Evolutionary conservation across 2,329 filamentous ascomycete genomes (phyloP).

Genomic region (Dothideomycetes sp.): DNA sequence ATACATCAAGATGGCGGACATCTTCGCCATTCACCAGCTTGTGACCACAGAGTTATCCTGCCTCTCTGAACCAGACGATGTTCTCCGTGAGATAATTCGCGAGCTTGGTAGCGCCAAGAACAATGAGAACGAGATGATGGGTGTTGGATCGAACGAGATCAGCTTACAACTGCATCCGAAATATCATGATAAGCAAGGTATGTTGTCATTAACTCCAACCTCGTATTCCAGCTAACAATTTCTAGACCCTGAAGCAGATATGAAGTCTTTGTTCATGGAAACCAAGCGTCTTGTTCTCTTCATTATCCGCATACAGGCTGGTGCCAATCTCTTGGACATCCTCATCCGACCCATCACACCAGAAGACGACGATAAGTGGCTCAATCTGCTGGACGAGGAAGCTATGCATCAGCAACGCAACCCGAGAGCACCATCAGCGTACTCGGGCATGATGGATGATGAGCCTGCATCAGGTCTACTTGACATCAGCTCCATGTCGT

Average conservation of each 20-base stretch:
- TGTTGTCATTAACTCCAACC: slow-evolving; percentile 16
- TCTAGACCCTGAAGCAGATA: slow-evolving; percentile 76
- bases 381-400: slow-evolving; percentile 70
- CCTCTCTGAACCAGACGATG: slow-evolving; percentile 78
- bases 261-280: slow-evolving; percentile 93
- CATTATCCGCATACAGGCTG: slow-evolving; percentile 93
- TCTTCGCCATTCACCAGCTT: slow-evolving; percentile 90
- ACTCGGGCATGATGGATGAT: slow-evolving; percentile 15
- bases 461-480: slow-evolving; percentile 44
- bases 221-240: slow-evolving; percentile 13
- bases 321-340: slow-evolving; percentile 86
- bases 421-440: slow-evolving; percentile 13
- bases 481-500: slow-evolving; percentile 82
- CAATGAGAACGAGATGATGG: slow-evolving; percentile 88
- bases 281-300: slow-evolving; percentile 95
- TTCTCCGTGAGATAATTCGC: slow-evolving; percentile 81
- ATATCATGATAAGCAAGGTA: slow-evolving; percentile 71
- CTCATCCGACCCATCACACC: slow-evolving; percentile 78
- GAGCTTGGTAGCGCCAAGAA: slow-evolving; percentile 93
- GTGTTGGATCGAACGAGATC: slow-evolving; percentile 78
- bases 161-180: slow-evolving; percentile 85
- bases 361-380: slow-evolving; percentile 88
- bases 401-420: slow-evolving; percentile 46
- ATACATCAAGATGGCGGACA: slow-evolving; percentile 98
- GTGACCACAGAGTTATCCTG: slow-evolving; percentile 67